Conservation (phyloP, 75 land plant genomes). For the Sequoia sempervirens region DNA sequence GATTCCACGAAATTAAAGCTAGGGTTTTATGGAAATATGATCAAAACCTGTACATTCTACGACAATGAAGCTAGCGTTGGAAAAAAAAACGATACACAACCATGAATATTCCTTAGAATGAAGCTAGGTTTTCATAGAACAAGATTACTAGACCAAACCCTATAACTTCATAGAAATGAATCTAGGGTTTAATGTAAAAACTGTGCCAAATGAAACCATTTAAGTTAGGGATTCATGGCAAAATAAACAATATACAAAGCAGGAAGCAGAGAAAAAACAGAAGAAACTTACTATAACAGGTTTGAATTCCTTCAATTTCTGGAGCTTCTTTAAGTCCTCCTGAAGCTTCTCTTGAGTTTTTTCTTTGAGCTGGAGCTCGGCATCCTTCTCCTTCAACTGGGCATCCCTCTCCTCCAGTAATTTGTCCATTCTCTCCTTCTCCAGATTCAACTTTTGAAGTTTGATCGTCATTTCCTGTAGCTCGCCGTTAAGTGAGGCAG, state of each 20-base stretch:
- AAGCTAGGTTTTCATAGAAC: not conserved
- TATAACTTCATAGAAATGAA: not conserved
- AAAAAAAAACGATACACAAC: not conserved
- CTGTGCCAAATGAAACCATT: not conserved
- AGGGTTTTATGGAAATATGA: not conserved
- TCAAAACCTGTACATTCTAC: not conserved
- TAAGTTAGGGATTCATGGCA: not conserved
- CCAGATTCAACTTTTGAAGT: constrained; percentile 45
- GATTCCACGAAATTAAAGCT: not conserved
- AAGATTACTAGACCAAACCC: constrained; percentile 1
- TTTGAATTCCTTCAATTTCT: constrained; percentile 77
- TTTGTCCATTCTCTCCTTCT: constrained; percentile 62
- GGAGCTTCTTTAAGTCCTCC: constrained; percentile 63
- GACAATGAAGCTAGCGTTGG: not conserved
- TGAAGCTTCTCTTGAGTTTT: constrained; percentile 67
- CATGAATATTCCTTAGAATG: not conserved
- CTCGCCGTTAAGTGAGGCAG: constrained; percentile 43
- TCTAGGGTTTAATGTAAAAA: not conserved
- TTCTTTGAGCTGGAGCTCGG: constrained; percentile 33
- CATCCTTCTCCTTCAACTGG: constrained; percentile 36
- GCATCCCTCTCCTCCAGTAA: constrained; percentile 43
- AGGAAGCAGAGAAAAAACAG: constrained; percentile 3
- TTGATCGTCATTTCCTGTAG: constrained; percentile 43
- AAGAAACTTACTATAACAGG: constrained; percentile 56
- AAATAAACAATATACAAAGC: not conserved